Conservation (phyloP, 257 asterid species). For the Solanum medicagineum region DNA sequence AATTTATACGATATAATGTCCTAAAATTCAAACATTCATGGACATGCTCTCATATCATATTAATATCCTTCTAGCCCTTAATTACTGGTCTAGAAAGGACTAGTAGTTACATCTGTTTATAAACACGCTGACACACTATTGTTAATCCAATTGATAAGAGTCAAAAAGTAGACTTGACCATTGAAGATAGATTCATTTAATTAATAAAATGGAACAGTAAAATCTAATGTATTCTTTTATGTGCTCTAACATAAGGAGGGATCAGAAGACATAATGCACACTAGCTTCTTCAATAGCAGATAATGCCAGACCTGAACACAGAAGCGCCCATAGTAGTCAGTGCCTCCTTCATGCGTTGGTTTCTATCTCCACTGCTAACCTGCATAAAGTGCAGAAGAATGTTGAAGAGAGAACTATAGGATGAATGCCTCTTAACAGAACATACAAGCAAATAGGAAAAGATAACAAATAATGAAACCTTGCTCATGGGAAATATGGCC, state of each 20-base stretch:
- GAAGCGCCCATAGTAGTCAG: slow-evolving; percentile 98
- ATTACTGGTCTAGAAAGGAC: not conserved
- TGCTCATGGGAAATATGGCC: not conserved
- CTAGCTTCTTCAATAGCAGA: not conserved
- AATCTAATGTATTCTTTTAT: not conserved
- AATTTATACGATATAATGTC: not conserved
- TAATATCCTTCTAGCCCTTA: not conserved
- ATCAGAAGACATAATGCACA: not conserved
- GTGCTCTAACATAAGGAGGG: not conserved
- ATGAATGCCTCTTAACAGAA: not conserved
- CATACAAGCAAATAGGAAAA: not conserved
- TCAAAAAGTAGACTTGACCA: not conserved
- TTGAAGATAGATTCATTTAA: not conserved
- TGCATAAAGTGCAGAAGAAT: slow-evolving; percentile 7
- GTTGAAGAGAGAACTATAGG: not conserved
- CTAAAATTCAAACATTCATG: not conserved
- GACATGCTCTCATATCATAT: not conserved
- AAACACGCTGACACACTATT: not conserved
- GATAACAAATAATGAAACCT: not conserved
- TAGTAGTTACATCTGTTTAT: not conserved
- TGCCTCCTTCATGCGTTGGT: slow-evolving; percentile 90
- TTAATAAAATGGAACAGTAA: not conserved
- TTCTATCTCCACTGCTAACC: slow-evolving; percentile 87
- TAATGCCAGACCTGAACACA: slow-evolving; percentile 67
- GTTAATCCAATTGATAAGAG: not conserved